Evolutionary conservation across 257 asterid species (phyloP).

Genomic region (Gentiana straminea): DNA sequence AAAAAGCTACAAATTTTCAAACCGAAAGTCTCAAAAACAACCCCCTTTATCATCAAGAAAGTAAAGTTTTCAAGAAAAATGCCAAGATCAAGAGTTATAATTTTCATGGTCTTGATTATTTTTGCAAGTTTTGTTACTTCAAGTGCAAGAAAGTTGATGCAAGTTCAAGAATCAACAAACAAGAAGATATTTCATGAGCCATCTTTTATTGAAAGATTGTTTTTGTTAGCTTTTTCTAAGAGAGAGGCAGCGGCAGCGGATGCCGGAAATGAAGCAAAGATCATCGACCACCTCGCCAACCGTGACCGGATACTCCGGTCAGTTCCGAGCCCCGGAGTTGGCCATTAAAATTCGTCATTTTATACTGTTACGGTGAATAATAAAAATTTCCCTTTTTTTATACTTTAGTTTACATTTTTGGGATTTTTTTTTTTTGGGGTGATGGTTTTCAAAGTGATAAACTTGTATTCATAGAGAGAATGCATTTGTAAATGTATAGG

Average conservation of each 20-base stretch:
- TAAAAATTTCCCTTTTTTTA: neutral
- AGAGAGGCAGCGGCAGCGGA: slow-evolving; percentile 40
- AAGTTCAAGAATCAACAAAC: slow-evolving; percentile 3
- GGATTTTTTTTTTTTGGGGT: neutral
- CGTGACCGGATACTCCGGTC: slow-evolving; percentile 50
- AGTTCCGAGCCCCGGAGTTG: slow-evolving; percentile 74
- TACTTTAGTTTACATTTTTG: neutral
- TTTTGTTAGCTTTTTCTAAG: slow-evolving; percentile 38
- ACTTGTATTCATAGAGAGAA: neutral
- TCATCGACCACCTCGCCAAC: slow-evolving; percentile 46
- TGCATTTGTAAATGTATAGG: slow-evolving; percentile 11
- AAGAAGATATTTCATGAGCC: neutral
- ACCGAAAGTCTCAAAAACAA: neutral
- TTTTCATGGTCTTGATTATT: slow-evolving; percentile 16
- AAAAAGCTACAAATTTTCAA: neutral
- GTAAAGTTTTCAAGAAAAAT: slow-evolving; percentile 4
- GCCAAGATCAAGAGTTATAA: slow-evolving; percentile 13
- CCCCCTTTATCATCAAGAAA: too few relatives aligned
- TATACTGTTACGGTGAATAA: neutral
- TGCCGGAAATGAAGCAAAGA: slow-evolving; percentile 29
- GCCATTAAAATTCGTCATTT: slow-evolving; percentile 22
- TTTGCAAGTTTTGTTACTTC: slow-evolving; percentile 18
- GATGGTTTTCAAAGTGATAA: neutral
- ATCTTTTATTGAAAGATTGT: slow-evolving; percentile 20
- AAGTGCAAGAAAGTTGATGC: slow-evolving; percentile 29